Conservation (phyloP, 495 filamentous ascomycete genomes). For the Hypoxylon fuscum region DNA sequence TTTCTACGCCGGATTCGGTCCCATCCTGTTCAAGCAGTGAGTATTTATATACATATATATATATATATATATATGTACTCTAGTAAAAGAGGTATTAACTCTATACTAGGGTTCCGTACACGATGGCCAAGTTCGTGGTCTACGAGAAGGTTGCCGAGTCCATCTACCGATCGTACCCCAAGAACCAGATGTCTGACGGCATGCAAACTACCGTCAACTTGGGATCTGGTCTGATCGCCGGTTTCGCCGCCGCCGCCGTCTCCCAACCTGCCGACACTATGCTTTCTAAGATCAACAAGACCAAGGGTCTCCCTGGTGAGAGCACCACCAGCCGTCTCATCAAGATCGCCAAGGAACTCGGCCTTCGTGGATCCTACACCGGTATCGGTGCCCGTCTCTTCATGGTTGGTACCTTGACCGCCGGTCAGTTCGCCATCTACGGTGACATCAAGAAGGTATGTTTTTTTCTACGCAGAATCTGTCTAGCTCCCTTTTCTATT, state of each 20-base stretch:
- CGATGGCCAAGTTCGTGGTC: constrained; percentile 99
- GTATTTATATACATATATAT: constrained; percentile 56
- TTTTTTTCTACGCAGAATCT: background rate
- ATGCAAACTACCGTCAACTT: constrained; percentile 91
- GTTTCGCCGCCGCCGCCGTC: constrained; percentile 95
- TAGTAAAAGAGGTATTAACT: constrained; percentile 18
- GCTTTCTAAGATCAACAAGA: constrained; percentile 99
- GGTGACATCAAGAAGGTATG: constrained; percentile 62
- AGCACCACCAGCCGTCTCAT: constrained; percentile 88
- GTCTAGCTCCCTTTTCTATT: no score
- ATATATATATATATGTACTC: background rate
- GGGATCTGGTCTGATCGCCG: constrained; percentile 92
- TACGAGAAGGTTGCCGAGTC: constrained; percentile 95
- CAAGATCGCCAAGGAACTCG: constrained; percentile 97
- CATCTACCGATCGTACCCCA: constrained; percentile 77
- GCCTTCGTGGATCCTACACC: constrained; percentile 83
- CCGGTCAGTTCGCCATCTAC: constrained; percentile 97
- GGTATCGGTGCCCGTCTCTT: constrained; percentile 96
- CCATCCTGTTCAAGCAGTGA: constrained; percentile 96
- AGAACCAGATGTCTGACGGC: constrained; percentile 74
- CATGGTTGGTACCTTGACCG: constrained; percentile 81
- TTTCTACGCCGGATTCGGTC: constrained; percentile 95
- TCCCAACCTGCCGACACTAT: constrained; percentile 99
- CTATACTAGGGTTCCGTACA: constrained; percentile 88
- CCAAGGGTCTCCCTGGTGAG: constrained; percentile 93